A percentile compares a stretch with the other conserved stretches of the same genome.
These are phyloP conservation scores for Haplographium delicatum DNA, from an alignment of 495 filamentous ascomycete species.

Conservation along the genomic window DNA sequence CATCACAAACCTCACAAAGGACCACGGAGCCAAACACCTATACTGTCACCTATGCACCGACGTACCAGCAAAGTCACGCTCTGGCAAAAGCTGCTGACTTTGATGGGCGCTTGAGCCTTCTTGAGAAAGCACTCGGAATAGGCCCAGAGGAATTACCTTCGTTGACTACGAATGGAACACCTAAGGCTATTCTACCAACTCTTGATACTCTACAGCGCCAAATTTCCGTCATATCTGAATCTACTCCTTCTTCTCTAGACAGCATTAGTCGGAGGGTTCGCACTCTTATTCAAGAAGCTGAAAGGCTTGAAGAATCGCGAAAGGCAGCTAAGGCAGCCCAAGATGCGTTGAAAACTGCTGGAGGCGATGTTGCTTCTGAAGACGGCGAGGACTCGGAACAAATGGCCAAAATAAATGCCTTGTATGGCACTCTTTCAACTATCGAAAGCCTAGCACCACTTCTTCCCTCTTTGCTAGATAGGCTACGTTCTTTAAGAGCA, in stretches of 20 bases:
- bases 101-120: conserved; percentile 66
- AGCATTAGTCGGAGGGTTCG: conserved; percentile 66
- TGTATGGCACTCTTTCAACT: conserved; percentile 83
- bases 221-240: conserved; percentile 56
- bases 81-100: conserved; percentile 83
- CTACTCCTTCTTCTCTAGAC: conserved; percentile 65
- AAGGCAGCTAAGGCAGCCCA: conserved; percentile 65
- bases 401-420: conserved; percentile 80
- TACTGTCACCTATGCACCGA: conserved; percentile 50
- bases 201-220: conserved; percentile 73
- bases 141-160: conserved; percentile 62
- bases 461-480: conserved; percentile 78
- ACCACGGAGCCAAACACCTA: conserved; percentile 33
- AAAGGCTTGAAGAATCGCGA: conserved; percentile 67
- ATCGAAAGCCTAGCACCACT: conserved; percentile 84
- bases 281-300: conserved; percentile 72
- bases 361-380: conserved; percentile 28
- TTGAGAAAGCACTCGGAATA: conserved; percentile 81
- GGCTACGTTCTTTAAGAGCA: conserved; percentile 73
- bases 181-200: conserved; percentile 68
- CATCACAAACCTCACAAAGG: conserved; percentile 16
- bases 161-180: conserved; percentile 48
- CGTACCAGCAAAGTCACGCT: conserved; percentile 56
- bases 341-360: conserved; percentile 47
- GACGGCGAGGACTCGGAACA: conserved; percentile 53